phyloP scores from a whole-genome alignment of 176 grass and related monocot species.

The bread wheat (Triticum aestivum) region IWGSC_CS_RefSeq_v2.1 NC_057795.1:696012233-696012732 shows the following conservation, averaged over 20 bases:
- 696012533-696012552: slow-evolving; percentile 94
- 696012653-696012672: slow-evolving; percentile 83
- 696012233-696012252: slow-evolving; percentile 11
- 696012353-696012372: slow-evolving; percentile 99
- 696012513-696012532: slow-evolving; percentile 99
- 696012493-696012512: slow-evolving; percentile 79
- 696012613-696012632: slow-evolving; percentile 49
- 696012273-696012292: too few relatives aligned
- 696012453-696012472: slow-evolving; percentile 87
- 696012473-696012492: slow-evolving; percentile 97
- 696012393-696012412: slow-evolving; percentile 67
- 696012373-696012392: slow-evolving; percentile 87
- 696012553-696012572: neutral
- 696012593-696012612: too few relatives aligned
- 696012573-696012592: neutral
- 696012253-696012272: neutral
- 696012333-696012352: slow-evolving; percentile 99
- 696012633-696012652: slow-evolving; percentile 89
- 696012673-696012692: slow-evolving; percentile 88
- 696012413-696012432: slow-evolving; percentile 88
- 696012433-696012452: slow-evolving; percentile 29
- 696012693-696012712: slow-evolving; percentile 74
- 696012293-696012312: neutral
- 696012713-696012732: too few relatives aligned
- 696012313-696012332: slow-evolving; percentile 98